phyloP scores from a whole-genome alignment of 768 basidiomycete genomes.

The Tylopilus subfusipes region DNA sequence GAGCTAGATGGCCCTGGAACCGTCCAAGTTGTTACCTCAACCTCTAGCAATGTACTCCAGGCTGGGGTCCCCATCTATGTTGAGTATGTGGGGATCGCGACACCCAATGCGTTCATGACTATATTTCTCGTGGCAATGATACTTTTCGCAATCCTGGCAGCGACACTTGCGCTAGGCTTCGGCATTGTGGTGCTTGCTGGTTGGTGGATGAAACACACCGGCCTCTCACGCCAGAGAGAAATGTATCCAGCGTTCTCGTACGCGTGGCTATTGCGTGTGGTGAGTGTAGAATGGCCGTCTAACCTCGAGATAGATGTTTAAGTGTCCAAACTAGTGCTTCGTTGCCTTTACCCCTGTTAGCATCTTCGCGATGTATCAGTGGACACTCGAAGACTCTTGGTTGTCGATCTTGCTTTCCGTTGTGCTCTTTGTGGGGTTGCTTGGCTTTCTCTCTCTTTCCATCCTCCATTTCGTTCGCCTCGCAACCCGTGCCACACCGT shows the following conservation, averaged over 20 bases:
- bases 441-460: constrained; percentile 47
- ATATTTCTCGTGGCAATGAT: constrained; percentile 75
- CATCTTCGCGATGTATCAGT: constrained; percentile 84
- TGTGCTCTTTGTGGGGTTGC: constrained; percentile 53
- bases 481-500: constrained; percentile 38
- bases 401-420: constrained; percentile 78
- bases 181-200: constrained; percentile 33
- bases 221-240: constrained; percentile 18
- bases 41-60: constrained; percentile 63
- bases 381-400: constrained; percentile 89
- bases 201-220: constrained; percentile 20
- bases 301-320: constrained; percentile 1
- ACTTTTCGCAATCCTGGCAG: constrained; percentile 56
- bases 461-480: constrained; percentile 47
- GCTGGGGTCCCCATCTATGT: constrained; percentile 83
- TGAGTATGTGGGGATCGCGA: constrained; percentile 72
- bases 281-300: constrained; percentile 36
- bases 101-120: constrained; percentile 88
- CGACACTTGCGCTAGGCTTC: constrained; percentile 51
- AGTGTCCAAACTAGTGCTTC: constrained; percentile 44
- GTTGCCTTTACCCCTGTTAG: constrained; percentile 64
- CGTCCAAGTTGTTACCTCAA: constrained; percentile 63
- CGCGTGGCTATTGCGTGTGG: constrained; percentile 66
- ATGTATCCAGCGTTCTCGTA: constrained; percentile 46
- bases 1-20: constrained; percentile 26